Evolutionary conservation across 192 early-diverging fungal species (phyloP).

Genomic region (Chytriomyces sp.): DNA sequence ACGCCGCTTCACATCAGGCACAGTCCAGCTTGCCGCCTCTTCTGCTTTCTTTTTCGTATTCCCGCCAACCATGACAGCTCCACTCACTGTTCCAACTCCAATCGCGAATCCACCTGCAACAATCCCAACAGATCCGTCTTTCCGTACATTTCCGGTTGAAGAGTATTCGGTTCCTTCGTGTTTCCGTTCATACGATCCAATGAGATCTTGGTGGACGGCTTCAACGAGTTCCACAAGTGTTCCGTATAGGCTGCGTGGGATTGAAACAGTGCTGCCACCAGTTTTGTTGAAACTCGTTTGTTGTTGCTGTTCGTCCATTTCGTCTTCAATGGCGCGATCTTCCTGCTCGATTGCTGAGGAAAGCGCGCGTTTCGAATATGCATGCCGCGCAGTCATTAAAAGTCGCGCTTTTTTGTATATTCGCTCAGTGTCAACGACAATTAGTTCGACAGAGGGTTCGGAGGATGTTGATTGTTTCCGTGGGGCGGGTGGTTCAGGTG

Average conservation of each 20-base stretch:
- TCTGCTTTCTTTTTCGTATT: not conserved
- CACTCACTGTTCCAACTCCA: not conserved
- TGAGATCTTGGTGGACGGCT: slow-evolving; percentile 16
- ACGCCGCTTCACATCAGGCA: not conserved
- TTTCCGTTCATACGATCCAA: not conserved
- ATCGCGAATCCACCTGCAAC: slow-evolving; percentile 10
- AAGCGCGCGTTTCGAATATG: not conserved
- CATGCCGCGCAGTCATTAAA: not conserved
- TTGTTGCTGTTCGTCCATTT: not conserved
- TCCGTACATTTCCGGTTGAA: not conserved
- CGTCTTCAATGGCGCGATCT: not conserved
- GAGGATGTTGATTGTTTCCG: not conserved
- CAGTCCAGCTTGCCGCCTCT: not conserved
- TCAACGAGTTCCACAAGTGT: slow-evolving; percentile 16
- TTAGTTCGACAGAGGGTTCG: not conserved
- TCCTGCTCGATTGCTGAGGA: not conserved
- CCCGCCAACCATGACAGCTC: slow-evolving; percentile 10
- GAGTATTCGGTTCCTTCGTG: too few relatives aligned
- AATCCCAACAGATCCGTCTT: not conserved
- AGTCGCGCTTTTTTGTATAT: slow-evolving; percentile 26
- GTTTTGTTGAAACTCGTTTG: too few relatives aligned
- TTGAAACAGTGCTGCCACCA: not conserved
- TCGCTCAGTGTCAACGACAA: not conserved
- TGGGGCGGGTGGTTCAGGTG: not conserved
- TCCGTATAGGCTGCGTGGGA: slow-evolving; percentile 5